Conservation (phyloP, 352 stramenopile species). For the Pythium coloratum region DNA sequence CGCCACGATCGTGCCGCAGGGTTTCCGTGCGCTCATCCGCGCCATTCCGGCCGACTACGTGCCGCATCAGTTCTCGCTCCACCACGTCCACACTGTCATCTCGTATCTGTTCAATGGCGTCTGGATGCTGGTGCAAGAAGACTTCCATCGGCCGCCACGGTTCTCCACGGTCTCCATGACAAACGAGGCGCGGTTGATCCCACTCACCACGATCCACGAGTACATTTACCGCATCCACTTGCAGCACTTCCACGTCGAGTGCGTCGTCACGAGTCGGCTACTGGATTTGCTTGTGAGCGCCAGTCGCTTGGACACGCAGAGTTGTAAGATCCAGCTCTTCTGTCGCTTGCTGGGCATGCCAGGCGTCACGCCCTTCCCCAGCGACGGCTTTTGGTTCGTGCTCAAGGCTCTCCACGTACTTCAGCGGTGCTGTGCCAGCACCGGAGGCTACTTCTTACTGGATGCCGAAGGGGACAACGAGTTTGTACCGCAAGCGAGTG, state of each 20-base stretch:
- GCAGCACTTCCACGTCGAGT: constrained; percentile 41
- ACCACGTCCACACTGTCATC: constrained; percentile 39
- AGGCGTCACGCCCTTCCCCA: constrained; percentile 36
- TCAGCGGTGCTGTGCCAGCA: constrained; percentile 38
- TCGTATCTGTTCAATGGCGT: constrained; percentile 54
- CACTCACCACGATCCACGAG: constrained; percentile 35
- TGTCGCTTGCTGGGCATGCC: constrained; percentile 40
- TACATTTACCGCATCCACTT: constrained; percentile 57
- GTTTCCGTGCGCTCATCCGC: constrained; percentile 32
- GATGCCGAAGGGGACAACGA: constrained; percentile 48
- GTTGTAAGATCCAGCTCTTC: constrained; percentile 57
- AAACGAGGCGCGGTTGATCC: constrained; percentile 17
- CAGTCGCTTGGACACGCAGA: constrained; percentile 54
- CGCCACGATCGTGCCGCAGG: constrained; percentile 31
- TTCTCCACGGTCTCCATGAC: constrained; percentile 16
- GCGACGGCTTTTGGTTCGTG: constrained; percentile 55
- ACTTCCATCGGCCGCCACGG: constrained; percentile 22
- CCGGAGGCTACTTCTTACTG: constrained; percentile 45
- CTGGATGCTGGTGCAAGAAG: constrained; percentile 42
- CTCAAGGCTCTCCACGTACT: constrained; percentile 49
- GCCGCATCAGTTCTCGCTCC: constrained; percentile 39
- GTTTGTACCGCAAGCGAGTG: constrained; percentile 45
- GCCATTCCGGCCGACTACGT: constrained; percentile 38
- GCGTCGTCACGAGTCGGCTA: constrained; percentile 39
- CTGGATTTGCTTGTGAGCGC: constrained; percentile 48